Conservation (phyloP, 2,329 filamentous ascomycete genomes). For the Penicillium olsonii region DNA sequence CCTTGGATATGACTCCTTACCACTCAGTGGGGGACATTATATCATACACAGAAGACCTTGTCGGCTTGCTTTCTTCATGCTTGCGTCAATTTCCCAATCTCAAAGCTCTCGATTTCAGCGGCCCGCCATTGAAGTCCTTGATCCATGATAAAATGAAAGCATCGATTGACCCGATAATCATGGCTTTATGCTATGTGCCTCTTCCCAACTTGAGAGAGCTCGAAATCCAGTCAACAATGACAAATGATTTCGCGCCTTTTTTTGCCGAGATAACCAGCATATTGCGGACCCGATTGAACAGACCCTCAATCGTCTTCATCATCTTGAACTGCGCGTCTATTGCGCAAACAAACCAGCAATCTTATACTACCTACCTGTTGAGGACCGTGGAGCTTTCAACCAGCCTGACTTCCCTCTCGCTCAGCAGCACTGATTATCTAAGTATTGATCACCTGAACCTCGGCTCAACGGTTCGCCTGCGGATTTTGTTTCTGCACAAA, state of each 20-base stretch:
- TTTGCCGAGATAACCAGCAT: background rate
- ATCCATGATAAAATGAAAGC: conserved; percentile 1
- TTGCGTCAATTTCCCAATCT: conserved; percentile 3
- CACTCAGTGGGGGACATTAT: background rate
- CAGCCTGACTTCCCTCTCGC: background rate
- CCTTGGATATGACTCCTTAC: background rate
- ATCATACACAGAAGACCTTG: conserved; percentile 1
- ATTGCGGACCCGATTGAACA: background rate
- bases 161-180: conserved; percentile 1
- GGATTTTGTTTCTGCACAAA: background rate
- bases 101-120: background rate
- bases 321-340: background rate
- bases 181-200: conserved; percentile 1
- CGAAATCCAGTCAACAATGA: background rate
- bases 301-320: background rate
- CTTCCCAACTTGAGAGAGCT: background rate
- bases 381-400: background rate
- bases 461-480: background rate
- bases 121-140: background rate
- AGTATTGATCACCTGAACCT: background rate
- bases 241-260: background rate
- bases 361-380: background rate
- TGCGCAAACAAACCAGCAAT: conserved; percentile 3
- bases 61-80: background rate
- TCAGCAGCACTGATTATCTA: background rate